Base-by-base conservation (phyloP, 306 rosid genomes). In the Senna tora region DNA sequence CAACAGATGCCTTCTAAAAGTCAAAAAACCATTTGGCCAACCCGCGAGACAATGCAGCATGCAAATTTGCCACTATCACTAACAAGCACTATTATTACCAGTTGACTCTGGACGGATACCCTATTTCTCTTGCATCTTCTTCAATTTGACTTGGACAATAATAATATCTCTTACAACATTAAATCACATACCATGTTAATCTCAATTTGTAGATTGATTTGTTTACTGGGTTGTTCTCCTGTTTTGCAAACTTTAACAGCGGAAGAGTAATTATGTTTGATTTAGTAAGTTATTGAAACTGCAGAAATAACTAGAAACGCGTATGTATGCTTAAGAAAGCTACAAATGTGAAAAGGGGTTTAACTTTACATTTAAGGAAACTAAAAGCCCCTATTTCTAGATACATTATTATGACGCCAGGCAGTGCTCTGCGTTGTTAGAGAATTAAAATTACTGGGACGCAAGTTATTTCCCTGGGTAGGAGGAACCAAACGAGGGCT, bases 321-420 rank as follows among this genome's bases (percentile, higher is more conserved):
- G 30, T 74, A 73, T 64, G 30, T 74, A 73, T 64, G 66, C 34
- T 83, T 77, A 84, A 84, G 76, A 80, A 17, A 57, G 22, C 80
- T 82, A 76, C 75, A 43, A 70, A 73, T 28, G 15, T 32, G 25
- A 21, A 20, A 46, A 30, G 12, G 71, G 46, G 39, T 74, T 19
- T 15, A 73, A 63, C 62, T 85, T 55, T 66, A 79, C 77, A 70
- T 30, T 65, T 25, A 4, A 28, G 58, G 61, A 36, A 57, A 67
- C 65, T 77, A 78, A 46, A 17, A 90, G 15, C 91, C 87, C 78
- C 97, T 82, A 81, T 82, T 87, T 84, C 81, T 85, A 42, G 98
- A 78, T 45, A 66, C 71, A 77, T 86, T 81, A 61, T 75, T 81
- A 61, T 75, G 88, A 60, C 83, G 77, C 92, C 96, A 89, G 25